Evolutionary conservation across 768 basidiomycete genomes (phyloP), one percentile per base, ranked within the genome.

Genomic region (Clitopilus passeckerianus): DNA sequence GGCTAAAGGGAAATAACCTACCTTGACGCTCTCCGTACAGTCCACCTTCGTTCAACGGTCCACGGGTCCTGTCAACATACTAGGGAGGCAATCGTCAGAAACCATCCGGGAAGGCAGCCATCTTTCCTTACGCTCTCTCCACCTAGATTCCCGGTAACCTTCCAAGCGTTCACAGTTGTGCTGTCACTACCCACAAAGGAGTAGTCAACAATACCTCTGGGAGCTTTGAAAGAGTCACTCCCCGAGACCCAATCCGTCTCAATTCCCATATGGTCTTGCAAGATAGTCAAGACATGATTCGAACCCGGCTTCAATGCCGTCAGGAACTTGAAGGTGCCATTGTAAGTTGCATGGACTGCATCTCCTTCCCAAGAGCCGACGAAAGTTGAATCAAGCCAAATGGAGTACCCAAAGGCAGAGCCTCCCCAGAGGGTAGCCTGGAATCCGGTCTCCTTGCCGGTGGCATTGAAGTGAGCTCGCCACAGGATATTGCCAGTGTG

Each of bases 11-110:
- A 20, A 34, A 14, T 12, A 24, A 56, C 59, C 56, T 20, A 72
- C 77, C 81, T 74, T 79, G 77, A 16, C 85, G 76, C 67, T 86
- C 84, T 14, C 72, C 82, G 58, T 77, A 84, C 1, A 84, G 65
- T 1, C 85, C 85, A 8, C 85, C 85, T 66, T 85, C 84, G 61
- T 86, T 86, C 58, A 83, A 68, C n/a, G 82, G 74, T 5, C 85
- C 85, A 16, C 86, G 77, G 22, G 72, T 70, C 20, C 59, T 73
- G 65, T 86, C 84, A 30, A 69, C 67, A 62, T 79, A 81, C 78
- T 81, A 57, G 14, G 15, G 30, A 22, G 30, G 15, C n/a, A 18
- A 60, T 44, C n/a, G 23, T 27, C 20, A 53, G 27, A 52, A 8
- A 58, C 3, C 50, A 34, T 9, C 5, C 1, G 4, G 7, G 27